Conservation (phyloP, 805 yeast species). For the Pichia scutulata region DNA sequence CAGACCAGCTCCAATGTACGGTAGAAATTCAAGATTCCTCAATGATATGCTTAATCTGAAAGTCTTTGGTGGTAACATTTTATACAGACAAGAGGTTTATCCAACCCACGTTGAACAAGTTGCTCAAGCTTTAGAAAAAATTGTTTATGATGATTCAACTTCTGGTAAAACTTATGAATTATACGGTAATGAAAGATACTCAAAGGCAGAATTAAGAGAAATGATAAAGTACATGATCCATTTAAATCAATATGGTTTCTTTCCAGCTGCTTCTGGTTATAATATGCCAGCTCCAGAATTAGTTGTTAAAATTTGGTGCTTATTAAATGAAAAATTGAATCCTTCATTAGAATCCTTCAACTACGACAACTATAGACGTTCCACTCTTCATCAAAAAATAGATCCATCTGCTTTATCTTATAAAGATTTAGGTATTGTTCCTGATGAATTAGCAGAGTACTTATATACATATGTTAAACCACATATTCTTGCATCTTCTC, state of each 20-base stretch:
- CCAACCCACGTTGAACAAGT: conserved; percentile 78
- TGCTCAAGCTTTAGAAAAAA: conserved; percentile 68
- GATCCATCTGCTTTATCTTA: conserved; percentile 57
- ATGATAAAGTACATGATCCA: conserved; percentile 48
- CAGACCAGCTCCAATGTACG: conserved; percentile 76
- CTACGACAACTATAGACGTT: conserved; percentile 71
- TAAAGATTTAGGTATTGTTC: conserved; percentile 61
- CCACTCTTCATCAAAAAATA: conserved; percentile 55
- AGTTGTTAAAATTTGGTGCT: conserved; percentile 22
- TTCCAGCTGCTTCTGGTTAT: conserved; percentile 31
- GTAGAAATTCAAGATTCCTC: conserved; percentile 64
- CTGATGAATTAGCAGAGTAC: conserved; percentile 44
- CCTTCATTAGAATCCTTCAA: conserved; percentile 35
- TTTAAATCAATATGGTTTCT: conserved; percentile 29
- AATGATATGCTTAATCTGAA: conserved; percentile 49
- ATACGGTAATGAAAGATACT: conserved; percentile 59
- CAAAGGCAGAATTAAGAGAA: conserved; percentile 57
- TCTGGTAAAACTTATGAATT: conserved; percentile 70
- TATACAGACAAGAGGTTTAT: conserved; percentile 54
- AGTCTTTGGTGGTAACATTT: conserved; percentile 56
- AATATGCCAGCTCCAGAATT: conserved; percentile 35
- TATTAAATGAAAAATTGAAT: conserved; percentile 38
- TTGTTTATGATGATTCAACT: conserved; percentile 77
- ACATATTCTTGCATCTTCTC: conserved; percentile 30
- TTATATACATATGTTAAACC: conserved; percentile 37